Evolutionary conservation across 305 asterid genomes (phyloP).

Genomic region (Solanum chacoense): DNA sequence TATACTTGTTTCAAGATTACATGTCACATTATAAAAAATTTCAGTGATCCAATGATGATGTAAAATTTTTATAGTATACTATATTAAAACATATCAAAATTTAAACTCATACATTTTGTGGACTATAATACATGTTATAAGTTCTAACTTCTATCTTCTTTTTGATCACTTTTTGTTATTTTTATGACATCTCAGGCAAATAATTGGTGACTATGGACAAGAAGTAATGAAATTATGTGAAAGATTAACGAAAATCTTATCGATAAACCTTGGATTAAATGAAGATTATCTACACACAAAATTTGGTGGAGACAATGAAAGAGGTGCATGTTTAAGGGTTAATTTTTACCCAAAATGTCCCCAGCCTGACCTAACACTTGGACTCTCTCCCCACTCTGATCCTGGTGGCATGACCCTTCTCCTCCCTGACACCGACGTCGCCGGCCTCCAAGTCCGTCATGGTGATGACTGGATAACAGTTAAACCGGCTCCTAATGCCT

Average conservation of each 20-base stretch:
- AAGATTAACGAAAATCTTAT: slow-evolving; percentile 34
- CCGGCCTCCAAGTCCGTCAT: slow-evolving; percentile 72
- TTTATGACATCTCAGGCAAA: slow-evolving; percentile 25
- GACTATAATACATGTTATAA: not conserved
- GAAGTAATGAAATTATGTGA: slow-evolving; percentile 40
- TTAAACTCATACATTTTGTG: not conserved
- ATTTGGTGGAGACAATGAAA: slow-evolving; percentile 44
- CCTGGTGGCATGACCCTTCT: slow-evolving; percentile 78
- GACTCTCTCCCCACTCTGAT: slow-evolving; percentile 76
- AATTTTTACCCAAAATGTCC: slow-evolving; percentile 91
- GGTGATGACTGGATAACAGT: slow-evolving; percentile 54
- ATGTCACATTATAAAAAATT: not conserved
- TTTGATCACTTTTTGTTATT: not conserved
- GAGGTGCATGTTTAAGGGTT: slow-evolving; percentile 51
- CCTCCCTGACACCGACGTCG: slow-evolving; percentile 53
- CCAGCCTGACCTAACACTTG: slow-evolving; percentile 74
- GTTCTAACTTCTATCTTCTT: not conserved
- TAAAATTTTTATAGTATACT: no score
- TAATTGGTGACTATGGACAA: slow-evolving; percentile 37
- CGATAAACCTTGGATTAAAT: slow-evolving; percentile 46
- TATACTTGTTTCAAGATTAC: not conserved
- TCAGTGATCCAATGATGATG: not conserved
- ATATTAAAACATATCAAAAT: no score
- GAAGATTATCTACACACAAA: slow-evolving; percentile 46
- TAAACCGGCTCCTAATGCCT: slow-evolving; percentile 52